Base-by-base conservation (phyloP, 768 basidiomycete genomes). In the Leccinum incarnatum region DNA sequence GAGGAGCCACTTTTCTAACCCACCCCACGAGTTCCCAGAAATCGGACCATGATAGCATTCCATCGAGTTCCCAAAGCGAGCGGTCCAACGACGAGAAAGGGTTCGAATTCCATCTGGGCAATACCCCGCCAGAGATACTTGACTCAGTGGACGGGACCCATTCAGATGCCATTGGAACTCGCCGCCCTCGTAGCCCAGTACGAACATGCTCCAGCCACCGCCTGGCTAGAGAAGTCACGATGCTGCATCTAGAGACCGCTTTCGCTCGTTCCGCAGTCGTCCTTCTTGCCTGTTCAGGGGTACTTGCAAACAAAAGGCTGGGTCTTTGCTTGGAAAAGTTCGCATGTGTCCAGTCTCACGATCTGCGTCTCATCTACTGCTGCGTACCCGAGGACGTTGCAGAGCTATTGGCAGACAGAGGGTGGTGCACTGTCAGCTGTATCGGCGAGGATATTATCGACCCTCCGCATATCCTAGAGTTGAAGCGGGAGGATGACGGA, bases 151-250 rank as follows among this genome's bases (percentile, higher is more conserved):
- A 54, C 17, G 53, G 55, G 15, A 51, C 37, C 23, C 23, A 30
- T 15, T 50, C 67, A 2, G 58, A 64, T 48, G 23, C 4, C 4
- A 7, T 62, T 68, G 10, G 64, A 70, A 27, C 66, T 85, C 52
- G 76, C 80, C 19, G 75, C 79, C 45, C 77, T 89, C 61, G 82
- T 88, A 49, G 86, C 86, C 4, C 75, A 78, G 53, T 83, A 89
- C 62, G 87, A 87, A 17, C 86, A 87, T 34, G 83, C 85, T 7
- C 83, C 83, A 54, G 81, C 87, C 45, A 90, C 87, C 0, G 82
- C 86, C 9, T 90, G 87, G 87, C 77, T 88, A 9, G 87, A 91
- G 67, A 75, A 80, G 63, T 80, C 81, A 69, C 70, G 84, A 68
- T 80, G 78, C 68, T 67, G 70, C 51, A 70, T 85, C 65, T 72